Conservation (phyloP, 2,329 filamentous ascomycete genomes). For the Knoxdaviesia proteae region DNA sequence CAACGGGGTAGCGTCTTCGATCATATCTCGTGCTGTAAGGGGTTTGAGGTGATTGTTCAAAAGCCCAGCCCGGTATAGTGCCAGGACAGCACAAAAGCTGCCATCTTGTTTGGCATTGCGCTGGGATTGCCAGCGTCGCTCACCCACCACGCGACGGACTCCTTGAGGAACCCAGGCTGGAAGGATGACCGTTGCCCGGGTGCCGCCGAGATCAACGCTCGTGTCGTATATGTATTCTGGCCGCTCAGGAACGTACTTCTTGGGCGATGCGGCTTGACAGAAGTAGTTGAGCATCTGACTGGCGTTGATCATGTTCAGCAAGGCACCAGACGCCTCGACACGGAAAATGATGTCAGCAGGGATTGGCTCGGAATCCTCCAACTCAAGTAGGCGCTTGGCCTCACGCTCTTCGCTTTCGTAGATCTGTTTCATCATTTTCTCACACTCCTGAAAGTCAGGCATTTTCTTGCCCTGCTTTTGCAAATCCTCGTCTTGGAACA, state of each 20-base stretch:
- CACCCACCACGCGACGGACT: conserved; percentile 32
- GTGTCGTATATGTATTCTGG: conserved; percentile 44
- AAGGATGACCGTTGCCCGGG: conserved; percentile 41
- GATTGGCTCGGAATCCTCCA: conserved; percentile 21
- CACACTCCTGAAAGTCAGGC: conserved; percentile 36
- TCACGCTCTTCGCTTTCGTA: conserved; percentile 45
- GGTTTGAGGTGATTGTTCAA: conserved; percentile 66
- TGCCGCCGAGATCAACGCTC: too few species aligned
- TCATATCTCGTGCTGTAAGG: conserved; percentile 7
- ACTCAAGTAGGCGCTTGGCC: conserved; percentile 18
- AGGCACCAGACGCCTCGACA: conserved; percentile 30
- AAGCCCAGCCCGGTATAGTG: conserved; percentile 47
- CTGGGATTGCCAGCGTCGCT: conserved; percentile 45
- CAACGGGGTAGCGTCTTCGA: too few species aligned
- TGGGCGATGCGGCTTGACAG: conserved; percentile 38
- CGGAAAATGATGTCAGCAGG: conserved; percentile 12
- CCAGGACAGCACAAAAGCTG: conserved; percentile 59
- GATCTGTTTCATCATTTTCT: conserved; percentile 47
- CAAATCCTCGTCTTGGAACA: conserved; percentile 35
- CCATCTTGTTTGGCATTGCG: conserved; percentile 59
- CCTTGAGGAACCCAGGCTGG: conserved; percentile 47
- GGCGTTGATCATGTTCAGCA: conserved; percentile 53
- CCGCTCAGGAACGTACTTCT: conserved; percentile 38
- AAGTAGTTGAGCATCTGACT: conserved; percentile 66
- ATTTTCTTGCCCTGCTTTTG: conserved; percentile 18